These are phyloP conservation scores for Plectosphaerella sp. DNA, from an alignment of 2,329 filamentous ascomycete species.

Conservation along the genomic window DNA sequence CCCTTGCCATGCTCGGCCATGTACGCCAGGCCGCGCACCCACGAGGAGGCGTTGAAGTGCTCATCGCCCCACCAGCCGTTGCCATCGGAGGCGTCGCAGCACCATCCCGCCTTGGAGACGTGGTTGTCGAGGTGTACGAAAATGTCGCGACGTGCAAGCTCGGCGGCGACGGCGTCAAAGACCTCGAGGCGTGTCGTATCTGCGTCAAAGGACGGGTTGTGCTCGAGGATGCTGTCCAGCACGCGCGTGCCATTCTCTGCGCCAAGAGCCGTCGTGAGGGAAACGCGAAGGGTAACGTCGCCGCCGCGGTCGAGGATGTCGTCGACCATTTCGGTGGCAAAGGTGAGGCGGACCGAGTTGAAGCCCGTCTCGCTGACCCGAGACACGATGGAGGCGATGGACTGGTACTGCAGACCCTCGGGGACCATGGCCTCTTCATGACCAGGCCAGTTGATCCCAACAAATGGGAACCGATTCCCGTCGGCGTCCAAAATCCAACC, in stretches of 20 bases:
- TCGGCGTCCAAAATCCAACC: slow-evolving; percentile 22
- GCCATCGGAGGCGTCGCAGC: slow-evolving; percentile 48
- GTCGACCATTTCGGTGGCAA: slow-evolving; percentile 53
- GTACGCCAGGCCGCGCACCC: slow-evolving; percentile 54
- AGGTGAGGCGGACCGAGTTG: slow-evolving; percentile 51
- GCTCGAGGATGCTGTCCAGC: slow-evolving; percentile 38
- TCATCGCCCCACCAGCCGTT: slow-evolving; percentile 60
- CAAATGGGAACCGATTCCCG: slow-evolving; percentile 30
- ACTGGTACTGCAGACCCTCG: slow-evolving; percentile 50
- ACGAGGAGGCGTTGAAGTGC: slow-evolving; percentile 54
- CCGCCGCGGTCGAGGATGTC: slow-evolving; percentile 32
- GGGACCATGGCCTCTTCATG: slow-evolving; percentile 50
- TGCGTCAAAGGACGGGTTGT: slow-evolving; percentile 37
- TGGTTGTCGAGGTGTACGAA: slow-evolving; percentile 60
- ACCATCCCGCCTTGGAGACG: slow-evolving; percentile 55
- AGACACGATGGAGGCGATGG: slow-evolving; percentile 41
- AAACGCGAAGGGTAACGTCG: slow-evolving; percentile 30
- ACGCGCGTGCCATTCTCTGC: slow-evolving; percentile 42
- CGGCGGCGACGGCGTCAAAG: slow-evolving; percentile 56
- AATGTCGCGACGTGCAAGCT: slow-evolving; percentile 49
- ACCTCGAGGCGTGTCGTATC: slow-evolving; percentile 21
- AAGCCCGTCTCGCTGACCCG: slow-evolving; percentile 47
- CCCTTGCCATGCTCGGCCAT: slow-evolving; percentile 53
- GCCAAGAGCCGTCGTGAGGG: slow-evolving; percentile 36
- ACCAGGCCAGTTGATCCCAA: slow-evolving; percentile 50